phyloP scores from a whole-genome alignment of 148 eudicot genomes.

The Chenopodium album region DNA sequence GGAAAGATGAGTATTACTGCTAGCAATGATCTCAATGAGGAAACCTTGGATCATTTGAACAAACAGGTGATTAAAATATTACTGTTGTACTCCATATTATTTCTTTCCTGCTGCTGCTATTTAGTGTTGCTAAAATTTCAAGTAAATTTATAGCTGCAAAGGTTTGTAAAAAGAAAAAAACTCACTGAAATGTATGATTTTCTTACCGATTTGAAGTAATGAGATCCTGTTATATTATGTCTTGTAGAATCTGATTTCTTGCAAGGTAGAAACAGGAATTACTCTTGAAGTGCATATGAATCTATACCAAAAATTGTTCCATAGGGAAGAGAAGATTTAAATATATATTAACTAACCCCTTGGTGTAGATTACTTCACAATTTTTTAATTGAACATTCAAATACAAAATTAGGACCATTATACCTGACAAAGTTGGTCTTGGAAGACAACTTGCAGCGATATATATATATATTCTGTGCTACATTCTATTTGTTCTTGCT shows the following conservation, averaged over 20 bases:
- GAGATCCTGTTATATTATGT: not conserved
- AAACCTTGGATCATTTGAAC: slow-evolving; percentile 90
- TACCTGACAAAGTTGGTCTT: not conserved
- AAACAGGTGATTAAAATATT: slow-evolving; percentile 62
- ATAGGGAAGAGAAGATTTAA: not conserved
- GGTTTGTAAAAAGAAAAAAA: not conserved
- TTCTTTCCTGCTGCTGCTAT: slow-evolving; percentile 8
- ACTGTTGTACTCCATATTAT: not conserved
- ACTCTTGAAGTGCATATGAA: not conserved
- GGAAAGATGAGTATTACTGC: slow-evolving; percentile 85
- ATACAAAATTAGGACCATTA: not conserved
- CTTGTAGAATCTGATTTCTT: not conserved
- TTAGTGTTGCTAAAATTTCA: not conserved
- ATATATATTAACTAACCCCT: not conserved
- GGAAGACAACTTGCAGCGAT: not conserved
- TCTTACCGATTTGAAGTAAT: not conserved
- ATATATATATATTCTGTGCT: not conserved
- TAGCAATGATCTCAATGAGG: slow-evolving; percentile 97
- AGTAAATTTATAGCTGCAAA: not conserved
- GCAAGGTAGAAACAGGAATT: not conserved
- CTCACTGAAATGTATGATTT: not conserved
- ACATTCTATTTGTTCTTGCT: not conserved
- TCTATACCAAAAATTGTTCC: not conserved
- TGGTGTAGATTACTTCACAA: not conserved
- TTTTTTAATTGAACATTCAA: not conserved